Evolutionary conservation across 2,329 filamentous ascomycete species (phyloP), one percentile per base, ranked within the genome.

Genomic region (Zopfia rhizophila): DNA sequence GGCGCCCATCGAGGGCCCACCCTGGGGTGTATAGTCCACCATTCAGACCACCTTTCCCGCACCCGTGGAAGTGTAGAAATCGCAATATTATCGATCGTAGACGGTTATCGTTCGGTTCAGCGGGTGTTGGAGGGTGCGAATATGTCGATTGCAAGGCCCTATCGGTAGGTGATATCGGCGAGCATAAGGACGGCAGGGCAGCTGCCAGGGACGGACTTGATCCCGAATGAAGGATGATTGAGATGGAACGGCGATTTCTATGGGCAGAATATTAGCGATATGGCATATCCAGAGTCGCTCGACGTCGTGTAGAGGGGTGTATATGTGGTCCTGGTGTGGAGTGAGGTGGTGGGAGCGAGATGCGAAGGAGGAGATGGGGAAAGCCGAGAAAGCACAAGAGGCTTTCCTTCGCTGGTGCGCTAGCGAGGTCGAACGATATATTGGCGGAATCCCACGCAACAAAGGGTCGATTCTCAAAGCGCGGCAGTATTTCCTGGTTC

Each of bases 1-100:
- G 45, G 67, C 61, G 53, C 66, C 68, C 28, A 57, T 61, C 14
- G 61, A 50, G 22, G 65, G 61, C 28, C 66, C 70, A 42, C 58
- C 52, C 18, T 57, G 54, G 38, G 67, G 61, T 46, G 67, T 58
- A 50, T 66, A 63, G 58, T 72, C 70, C 61, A 63, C 68, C 69
- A 73, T 72, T 53, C 35, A 38, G 52, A 49, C 51, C 49, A 49
- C 50, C 48, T 53, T 52, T 57, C 51, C 57, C 64, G 55, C 60
- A 61, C 56, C 49, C 56, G 50, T n/a, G 22, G 31, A 24, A 18
- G 3, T 13, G 23, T 21, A 7, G 32, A 35, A 14, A 47, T 33
- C 29, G 39, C 38, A 30, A 38, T 45, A 31, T 49, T 49, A 55
- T 58, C 48, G 62, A 40, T 38, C 18, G 27, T 37, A 14, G 12